Conservation (phyloP, 2,329 filamentous ascomycete species). For the Talaromyces sp. region DNA sequence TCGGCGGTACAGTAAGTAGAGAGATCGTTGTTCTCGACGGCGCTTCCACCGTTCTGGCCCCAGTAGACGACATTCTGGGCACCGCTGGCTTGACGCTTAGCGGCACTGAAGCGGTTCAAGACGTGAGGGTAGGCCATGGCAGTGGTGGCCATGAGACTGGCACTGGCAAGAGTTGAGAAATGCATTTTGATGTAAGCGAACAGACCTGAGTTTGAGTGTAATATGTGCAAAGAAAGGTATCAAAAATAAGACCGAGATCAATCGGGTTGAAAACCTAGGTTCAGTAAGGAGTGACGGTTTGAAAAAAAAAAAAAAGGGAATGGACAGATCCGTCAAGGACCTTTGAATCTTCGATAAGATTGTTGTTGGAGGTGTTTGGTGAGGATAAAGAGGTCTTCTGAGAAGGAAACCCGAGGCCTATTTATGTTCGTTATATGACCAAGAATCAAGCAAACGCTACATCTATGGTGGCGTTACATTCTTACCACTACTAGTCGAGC, state of each 20-base stretch:
- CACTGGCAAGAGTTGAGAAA: conserved; percentile 15
- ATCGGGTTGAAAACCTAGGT: conserved; percentile 1
- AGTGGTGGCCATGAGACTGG: conserved; percentile 11
- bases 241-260: conserved; percentile 8
- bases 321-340: conserved; percentile 19
- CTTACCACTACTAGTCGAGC: neutral
- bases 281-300: conserved; percentile 13
- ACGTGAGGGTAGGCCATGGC: conserved; percentile 13
- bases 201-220: neutral
- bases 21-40: conserved; percentile 16
- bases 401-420: neutral
- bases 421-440: conserved; percentile 6
- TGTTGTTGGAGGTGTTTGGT: conserved; percentile 7
- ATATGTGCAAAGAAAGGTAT: conserved; percentile 6
- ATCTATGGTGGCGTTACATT: conserved; percentile 8
- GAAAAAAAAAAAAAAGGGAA: conserved; percentile 13
- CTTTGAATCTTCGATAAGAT: conserved; percentile 9
- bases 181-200: conserved; percentile 10
- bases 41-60: conserved; percentile 12
- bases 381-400: neutral
- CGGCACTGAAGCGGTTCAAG: conserved; percentile 5
- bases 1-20: conserved; percentile 36
- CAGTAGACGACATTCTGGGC: conserved; percentile 17
- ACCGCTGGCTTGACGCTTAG: conserved; percentile 6
- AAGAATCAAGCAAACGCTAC: neutral